phyloP scores from a whole-genome alignment of 2,329 filamentous ascomycete genomes.

The Monilinia laxa region DNA sequence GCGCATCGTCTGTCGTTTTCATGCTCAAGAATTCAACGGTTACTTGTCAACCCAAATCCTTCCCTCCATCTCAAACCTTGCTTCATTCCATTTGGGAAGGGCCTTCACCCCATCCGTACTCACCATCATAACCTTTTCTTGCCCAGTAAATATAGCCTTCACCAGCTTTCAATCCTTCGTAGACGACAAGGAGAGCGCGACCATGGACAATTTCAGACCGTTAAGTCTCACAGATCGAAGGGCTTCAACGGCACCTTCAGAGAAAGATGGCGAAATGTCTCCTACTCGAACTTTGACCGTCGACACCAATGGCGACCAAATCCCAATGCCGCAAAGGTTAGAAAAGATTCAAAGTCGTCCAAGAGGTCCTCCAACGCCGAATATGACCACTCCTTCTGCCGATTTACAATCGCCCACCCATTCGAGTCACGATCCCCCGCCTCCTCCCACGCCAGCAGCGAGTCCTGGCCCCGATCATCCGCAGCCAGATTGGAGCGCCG shows the following conservation, averaged over 20 bases:
- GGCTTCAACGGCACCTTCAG: slow-evolving; percentile 53
- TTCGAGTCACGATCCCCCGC: slow-evolving; percentile 50
- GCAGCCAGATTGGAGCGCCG: slow-evolving; percentile 72
- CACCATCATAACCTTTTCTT: neutral
- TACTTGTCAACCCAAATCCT: slow-evolving; percentile 9
- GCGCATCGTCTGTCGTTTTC: neutral
- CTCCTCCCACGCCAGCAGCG: slow-evolving; percentile 64
- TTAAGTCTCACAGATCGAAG: slow-evolving; percentile 62
- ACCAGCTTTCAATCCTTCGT: too few relatives aligned
- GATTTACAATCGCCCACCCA: slow-evolving; percentile 54
- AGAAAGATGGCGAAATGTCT: slow-evolving; percentile 48
- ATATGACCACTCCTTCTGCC: slow-evolving; percentile 63
- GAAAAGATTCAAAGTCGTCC: slow-evolving; percentile 56
- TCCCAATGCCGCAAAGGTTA: slow-evolving; percentile 44
- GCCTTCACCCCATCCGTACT: slow-evolving; percentile 1
- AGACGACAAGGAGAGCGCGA: slow-evolving; percentile 1
- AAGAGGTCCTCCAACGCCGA: slow-evolving; percentile 63
- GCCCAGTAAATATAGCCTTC: neutral
- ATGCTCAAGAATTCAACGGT: slow-evolving; percentile 10
- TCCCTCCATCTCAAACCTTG: slow-evolving; percentile 15
- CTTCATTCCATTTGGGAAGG: neutral
- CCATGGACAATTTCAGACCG: slow-evolving; percentile 45
- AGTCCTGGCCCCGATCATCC: slow-evolving; percentile 62
- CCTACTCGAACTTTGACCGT: slow-evolving; percentile 48
- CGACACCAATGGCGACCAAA: slow-evolving; percentile 45